These are phyloP conservation scores for Bipolaris zeicola DNA, from an alignment of 2,329 filamentous ascomycete genomes.

Conservation along the genomic window DNA sequence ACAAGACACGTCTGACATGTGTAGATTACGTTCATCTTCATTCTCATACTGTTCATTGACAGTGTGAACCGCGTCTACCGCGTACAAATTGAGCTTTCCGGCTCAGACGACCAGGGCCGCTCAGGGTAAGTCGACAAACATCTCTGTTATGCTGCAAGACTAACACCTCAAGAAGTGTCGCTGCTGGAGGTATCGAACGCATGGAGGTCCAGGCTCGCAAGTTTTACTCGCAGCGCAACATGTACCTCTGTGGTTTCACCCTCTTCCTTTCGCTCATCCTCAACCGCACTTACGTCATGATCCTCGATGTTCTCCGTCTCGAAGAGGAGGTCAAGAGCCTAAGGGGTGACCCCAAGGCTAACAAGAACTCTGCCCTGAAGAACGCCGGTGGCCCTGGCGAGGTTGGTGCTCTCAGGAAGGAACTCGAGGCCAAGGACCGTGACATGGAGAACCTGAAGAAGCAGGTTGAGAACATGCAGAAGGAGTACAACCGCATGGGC, in stretches of 20 bases:
- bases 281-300: slow-evolving; percentile 99
- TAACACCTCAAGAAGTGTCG: slow-evolving; percentile 55
- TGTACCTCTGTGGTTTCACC: slow-evolving; percentile 99
- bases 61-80: slow-evolving; percentile 96
- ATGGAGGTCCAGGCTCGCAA: slow-evolving; percentile 99
- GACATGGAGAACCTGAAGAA: slow-evolving; percentile 91
- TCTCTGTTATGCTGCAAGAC: slow-evolving; percentile 3
- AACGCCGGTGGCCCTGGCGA: slow-evolving; percentile 76
- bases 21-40: slow-evolving; percentile 97
- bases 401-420: slow-evolving; percentile 69
- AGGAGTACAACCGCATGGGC: slow-evolving; percentile 83
- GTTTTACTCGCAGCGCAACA: slow-evolving; percentile 99
- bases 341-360: slow-evolving; percentile 66
- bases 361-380: slow-evolving; percentile 66
- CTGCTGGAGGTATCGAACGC: slow-evolving; percentile 82
- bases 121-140: slow-evolving; percentile 54
- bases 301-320: slow-evolving; percentile 86
- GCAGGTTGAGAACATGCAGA: slow-evolving; percentile 81
- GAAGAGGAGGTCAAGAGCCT: slow-evolving; percentile 89
- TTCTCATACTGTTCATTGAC: slow-evolving; percentile 96
- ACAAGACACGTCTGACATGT: slow-evolving; percentile 16
- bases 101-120: slow-evolving; percentile 67
- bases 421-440: slow-evolving; percentile 74
- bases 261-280: slow-evolving; percentile 98
- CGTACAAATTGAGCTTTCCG: slow-evolving; percentile 85